Evolutionary conservation across 345 rosid species (phyloP).

Genomic region (Barbarea vulgaris): DNA sequence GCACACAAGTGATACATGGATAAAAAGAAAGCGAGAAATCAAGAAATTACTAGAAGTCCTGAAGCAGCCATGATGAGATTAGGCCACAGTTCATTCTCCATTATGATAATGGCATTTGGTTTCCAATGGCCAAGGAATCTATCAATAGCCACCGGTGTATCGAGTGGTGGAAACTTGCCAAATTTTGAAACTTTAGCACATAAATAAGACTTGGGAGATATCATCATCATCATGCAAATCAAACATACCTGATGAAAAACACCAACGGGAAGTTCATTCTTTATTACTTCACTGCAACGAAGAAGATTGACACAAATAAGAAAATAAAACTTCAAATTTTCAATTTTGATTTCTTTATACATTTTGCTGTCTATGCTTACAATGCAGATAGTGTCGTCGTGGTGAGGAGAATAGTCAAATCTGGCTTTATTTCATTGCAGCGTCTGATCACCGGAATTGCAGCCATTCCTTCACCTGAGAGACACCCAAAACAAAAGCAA

Average conservation of each 20-base stretch:
- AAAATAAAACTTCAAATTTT: not conserved
- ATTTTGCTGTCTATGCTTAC: conserved; percentile 36
- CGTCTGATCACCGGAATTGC: conserved; percentile 76
- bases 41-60: conserved; percentile 59
- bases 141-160: conserved; percentile 72
- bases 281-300: conserved; percentile 75
- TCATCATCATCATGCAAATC: not conserved
- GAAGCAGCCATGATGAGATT: conserved; percentile 79
- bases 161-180: conserved; percentile 78
- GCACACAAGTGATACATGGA: not conserved
- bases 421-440: conserved; percentile 56
- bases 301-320: not conserved
- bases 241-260: conserved; percentile 74
- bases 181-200: conserved; percentile 29
- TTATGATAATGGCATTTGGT: conserved; percentile 64
- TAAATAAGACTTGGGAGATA: not conserved
- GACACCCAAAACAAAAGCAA: not conserved
- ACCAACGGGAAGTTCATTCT: conserved; percentile 59
- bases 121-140: conserved; percentile 78
- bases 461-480: conserved; percentile 91
- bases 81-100: conserved; percentile 96
- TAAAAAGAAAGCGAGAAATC: not conserved
- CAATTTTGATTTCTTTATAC: too few relatives aligned
- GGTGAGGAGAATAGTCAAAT: conserved; percentile 73
- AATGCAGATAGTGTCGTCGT: conserved; percentile 73